Conservation (phyloP, 805 yeast species). For the Metschnikowia borealis region DNA sequence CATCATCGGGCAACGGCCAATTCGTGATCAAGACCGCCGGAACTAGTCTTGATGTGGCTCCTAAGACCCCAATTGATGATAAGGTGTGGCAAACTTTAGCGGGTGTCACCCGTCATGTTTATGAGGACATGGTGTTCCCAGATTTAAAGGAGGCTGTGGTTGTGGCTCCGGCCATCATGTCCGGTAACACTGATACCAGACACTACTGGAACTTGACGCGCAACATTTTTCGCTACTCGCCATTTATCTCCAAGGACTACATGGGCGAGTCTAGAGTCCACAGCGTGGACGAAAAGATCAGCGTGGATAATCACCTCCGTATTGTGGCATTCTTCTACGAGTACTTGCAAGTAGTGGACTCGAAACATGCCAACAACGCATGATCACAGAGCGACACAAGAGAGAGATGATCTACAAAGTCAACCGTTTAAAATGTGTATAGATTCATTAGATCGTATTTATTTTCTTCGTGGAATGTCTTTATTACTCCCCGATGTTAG, state of each 20-base stretch:
- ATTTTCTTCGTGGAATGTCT: no score
- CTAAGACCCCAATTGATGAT: constrained; percentile 41
- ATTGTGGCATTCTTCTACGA: constrained; percentile 34
- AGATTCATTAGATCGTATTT: background rate
- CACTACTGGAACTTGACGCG: constrained; percentile 54
- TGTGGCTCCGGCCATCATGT: constrained; percentile 47
- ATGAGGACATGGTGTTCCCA: constrained; percentile 20
- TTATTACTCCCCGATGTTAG: no score
- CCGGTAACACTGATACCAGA: constrained; percentile 62
- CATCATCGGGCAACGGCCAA: constrained; percentile 35
- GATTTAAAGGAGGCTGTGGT: constrained; percentile 29
- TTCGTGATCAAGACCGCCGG: constrained; percentile 30
- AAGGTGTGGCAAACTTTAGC: constrained; percentile 16
- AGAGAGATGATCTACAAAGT: background rate
- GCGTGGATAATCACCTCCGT: constrained; percentile 32
- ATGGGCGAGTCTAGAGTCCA: constrained; percentile 24
- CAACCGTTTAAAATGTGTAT: no score
- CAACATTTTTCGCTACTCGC: constrained; percentile 50
- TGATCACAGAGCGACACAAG: background rate
- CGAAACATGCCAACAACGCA: constrained; percentile 6
- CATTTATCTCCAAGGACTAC: constrained; percentile 15
- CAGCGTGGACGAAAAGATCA: constrained; percentile 34
- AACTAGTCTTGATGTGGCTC: constrained; percentile 46
- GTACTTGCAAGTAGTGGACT: constrained; percentile 22
- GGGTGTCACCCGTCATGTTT: constrained; percentile 18